Base-by-base conservation (phyloP, 2,329 filamentous ascomycete genomes). In the Beauveria asiatica region DNA sequence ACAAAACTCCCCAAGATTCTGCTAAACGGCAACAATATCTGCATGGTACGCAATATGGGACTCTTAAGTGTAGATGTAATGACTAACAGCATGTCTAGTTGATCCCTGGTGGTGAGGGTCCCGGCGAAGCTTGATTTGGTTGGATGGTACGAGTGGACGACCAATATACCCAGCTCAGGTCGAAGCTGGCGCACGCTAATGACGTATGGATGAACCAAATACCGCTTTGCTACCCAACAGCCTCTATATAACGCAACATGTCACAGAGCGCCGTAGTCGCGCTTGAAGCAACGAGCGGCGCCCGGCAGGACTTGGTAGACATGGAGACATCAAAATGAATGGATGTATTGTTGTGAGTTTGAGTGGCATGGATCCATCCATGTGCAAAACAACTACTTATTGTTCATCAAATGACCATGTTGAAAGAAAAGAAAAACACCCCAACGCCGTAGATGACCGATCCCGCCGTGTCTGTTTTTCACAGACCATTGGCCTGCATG, bases 21-120 rank as follows among this genome's bases (percentile, higher is more conserved):
- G 46, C 79, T 99, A 44, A 99, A 99, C 70, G 94, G 94, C 61
- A 99, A 99, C 78, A 97, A 97, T 70, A 91, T 99, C 65, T 97
- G 93, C 89, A 99, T 99, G 94, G 94, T 96, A 82, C 60, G 80
- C 67, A 17, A 44, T 7, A 10, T 19, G 17, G 8, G 21, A 7
- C 19, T 16, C 3, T 8, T 2, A 0, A 33, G 33, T 39, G 7
- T 6, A 49, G n/a, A 30, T 1, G 1, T 17, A 6, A 25, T 3
- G 25, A 19, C 62, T 68, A 42, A 70, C 60, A 16, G 4, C 42
- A 21, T 25, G 6, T 51, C 5, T 64, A 92, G 88, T 80, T 92
- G 73, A 90, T 91, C 69, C 88, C 88, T 3, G 88, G 88, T 67
- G 88, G 88, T 54, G 88, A 91, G 72, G 88, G 88, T 4, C 88